phyloP scores from a whole-genome alignment of 805 yeast genomes.

The Candida qinlingensis region DNA sequence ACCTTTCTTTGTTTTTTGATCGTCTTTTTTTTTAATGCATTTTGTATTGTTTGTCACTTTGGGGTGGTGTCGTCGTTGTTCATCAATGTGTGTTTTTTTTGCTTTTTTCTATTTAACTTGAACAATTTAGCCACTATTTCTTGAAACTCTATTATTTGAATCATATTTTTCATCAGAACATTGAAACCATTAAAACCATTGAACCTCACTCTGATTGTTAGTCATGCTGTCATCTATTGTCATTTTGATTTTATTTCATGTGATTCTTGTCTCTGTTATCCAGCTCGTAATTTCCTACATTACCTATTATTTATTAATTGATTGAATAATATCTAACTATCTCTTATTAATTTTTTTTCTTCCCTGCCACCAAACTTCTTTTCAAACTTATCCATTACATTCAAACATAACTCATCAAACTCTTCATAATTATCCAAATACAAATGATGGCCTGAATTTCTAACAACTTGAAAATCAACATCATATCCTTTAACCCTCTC shows the following conservation, averaged over 20 bases:
- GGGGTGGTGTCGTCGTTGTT: not conserved
- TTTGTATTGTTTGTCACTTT: too few species aligned
- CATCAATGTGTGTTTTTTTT: not conserved
- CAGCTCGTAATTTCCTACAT: too few species aligned
- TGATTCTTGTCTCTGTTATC: too few species aligned
- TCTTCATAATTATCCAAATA: conserved; percentile 57
- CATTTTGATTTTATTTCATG: too few species aligned
- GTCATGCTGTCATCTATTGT: not conserved
- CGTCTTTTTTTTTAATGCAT: not conserved
- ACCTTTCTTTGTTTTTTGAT: not conserved
- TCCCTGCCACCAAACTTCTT: not conserved
- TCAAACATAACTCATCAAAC: conserved; percentile 46
- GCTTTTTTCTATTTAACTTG: not conserved
- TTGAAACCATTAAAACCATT: too few species aligned
- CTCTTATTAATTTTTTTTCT: not conserved
- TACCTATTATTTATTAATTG: too few species aligned
- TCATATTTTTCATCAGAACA: not conserved
- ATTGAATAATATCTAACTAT: not conserved
- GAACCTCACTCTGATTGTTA: too few species aligned
- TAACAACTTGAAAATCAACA: conserved; percentile 37
- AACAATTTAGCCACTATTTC: not conserved
- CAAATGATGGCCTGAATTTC: conserved; percentile 71
- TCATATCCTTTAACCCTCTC: conserved; percentile 22
- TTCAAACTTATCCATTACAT: conserved; percentile 42
- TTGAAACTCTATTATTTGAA: not conserved